Base-by-base conservation (phyloP, 2,329 filamentous ascomycete species). In the Paramyrothecium sp. region DNA sequence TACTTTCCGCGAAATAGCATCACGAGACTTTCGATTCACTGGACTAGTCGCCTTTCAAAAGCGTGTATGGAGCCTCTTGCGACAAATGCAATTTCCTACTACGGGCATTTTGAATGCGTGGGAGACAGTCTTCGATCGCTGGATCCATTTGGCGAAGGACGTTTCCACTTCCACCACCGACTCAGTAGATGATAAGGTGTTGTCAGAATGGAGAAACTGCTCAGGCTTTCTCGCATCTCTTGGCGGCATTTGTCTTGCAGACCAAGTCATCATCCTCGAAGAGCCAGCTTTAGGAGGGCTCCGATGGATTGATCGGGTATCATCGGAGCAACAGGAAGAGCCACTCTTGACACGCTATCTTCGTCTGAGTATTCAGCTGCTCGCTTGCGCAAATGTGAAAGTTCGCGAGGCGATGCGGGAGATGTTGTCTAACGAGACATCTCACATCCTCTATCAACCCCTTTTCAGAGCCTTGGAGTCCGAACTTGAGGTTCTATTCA, bases 21-120 rank as follows among this genome's bases (percentile, higher is more conserved):
- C 86, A 1, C 82, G 80, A 47, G 81, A 80, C 1, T 89, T 89
- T 65, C 79, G 85, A 26, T 87, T 89, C 63, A 89, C 87, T 8
- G 87, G 87, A 1, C 72, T 89, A 8, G 87, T 89, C 12, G 87
- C 87, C 2, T 90, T 90, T 65, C 87, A 90, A 62, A 89, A 89
- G 65, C 79, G 87, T 46, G 78, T 87, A 33, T 80, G 87, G 49
- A 78, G 79, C 13, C 76, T 89, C 33, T 68, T 89, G 21, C 77
- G 85, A 22, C 81, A 81, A 51, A 83, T 89, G 74, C 79, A 83
- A 52, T 82, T 81, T 61, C 87, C 87, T 20, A 87, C 84, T 12
- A 75, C 77, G n/a, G 86, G 86, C n/a, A 88, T 90, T 54, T 72
- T 90, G 26, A 80, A 82, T 56, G 86, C 87, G 3, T 90, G 87